These are phyloP conservation scores for Ophiostoma piceae DNA, from an alignment of 2,329 filamentous ascomycete species.

Conservation along the genomic window DNA sequence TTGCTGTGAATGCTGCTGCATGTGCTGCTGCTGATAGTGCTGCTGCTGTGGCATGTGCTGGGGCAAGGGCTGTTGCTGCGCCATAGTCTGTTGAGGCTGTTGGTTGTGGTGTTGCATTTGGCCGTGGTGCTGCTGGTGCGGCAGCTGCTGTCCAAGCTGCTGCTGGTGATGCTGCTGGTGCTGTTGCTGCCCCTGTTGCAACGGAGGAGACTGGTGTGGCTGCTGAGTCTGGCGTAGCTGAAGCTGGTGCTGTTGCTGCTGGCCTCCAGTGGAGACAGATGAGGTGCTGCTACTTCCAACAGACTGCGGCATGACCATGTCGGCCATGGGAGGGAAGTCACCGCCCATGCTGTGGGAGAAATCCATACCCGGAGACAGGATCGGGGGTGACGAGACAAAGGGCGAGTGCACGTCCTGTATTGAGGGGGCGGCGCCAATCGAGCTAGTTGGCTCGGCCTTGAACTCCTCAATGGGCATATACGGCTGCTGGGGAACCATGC, in stretches of 20 bases:
- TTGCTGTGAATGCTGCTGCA: slow-evolving; percentile 28
- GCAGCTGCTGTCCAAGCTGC: slow-evolving; percentile 16
- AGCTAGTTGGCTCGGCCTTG: slow-evolving; percentile 42
- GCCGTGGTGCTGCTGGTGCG: slow-evolving; percentile 19
- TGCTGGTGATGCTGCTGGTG: slow-evolving; percentile 5
- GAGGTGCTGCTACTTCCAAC: slow-evolving; percentile 39
- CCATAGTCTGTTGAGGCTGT: slow-evolving; percentile 10
- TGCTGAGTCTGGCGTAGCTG: slow-evolving; percentile 29
- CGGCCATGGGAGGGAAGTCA: slow-evolving; percentile 47
- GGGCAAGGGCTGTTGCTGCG: slow-evolving; percentile 19
- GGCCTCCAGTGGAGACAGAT: background rate
- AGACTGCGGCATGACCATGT: slow-evolving; percentile 49
- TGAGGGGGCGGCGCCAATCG: slow-evolving; percentile 33
- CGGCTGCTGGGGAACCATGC: slow-evolving; percentile 50
- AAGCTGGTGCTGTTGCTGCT: slow-evolving; percentile 26
- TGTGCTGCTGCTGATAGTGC: slow-evolving; percentile 21
- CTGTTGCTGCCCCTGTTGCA: slow-evolving; percentile 16
- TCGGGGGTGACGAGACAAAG: slow-evolving; percentile 49
- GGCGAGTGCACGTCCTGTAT: slow-evolving; percentile 45
- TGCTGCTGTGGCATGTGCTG: slow-evolving; percentile 32
- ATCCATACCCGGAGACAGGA: slow-evolving; percentile 51
- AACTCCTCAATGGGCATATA: slow-evolving; percentile 46
- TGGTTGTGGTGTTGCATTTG: slow-evolving; percentile 20
- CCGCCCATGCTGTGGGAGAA: slow-evolving; percentile 41
- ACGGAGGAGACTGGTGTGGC: slow-evolving; percentile 13